Base-by-base conservation (phyloP, 225 moss, liverwort and hornwort genomes). In the Anthoceros angustus region DNA sequence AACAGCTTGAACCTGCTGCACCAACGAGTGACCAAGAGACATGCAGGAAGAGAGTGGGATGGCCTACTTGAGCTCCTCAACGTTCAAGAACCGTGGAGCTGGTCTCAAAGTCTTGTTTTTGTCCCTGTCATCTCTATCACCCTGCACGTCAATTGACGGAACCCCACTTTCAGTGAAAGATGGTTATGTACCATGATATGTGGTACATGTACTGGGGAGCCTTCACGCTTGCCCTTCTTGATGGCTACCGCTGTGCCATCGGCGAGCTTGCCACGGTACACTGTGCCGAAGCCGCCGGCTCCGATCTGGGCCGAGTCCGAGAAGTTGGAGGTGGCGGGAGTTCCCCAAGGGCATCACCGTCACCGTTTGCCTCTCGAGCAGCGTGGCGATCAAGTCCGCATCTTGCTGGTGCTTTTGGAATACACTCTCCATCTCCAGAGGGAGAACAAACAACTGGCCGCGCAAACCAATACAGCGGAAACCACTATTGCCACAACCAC, bases 11-110 rank as follows among this genome's bases (percentile, higher is more conserved):
- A n/a, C n/a, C n/a, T n/a, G n/a, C n/a, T n/a, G n/a, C n/a, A n/a
- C n/a, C n/a, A n/a, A n/a, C n/a, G n/a, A n/a, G n/a, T n/a, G n/a
- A n/a, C n/a, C n/a, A n/a, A n/a, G n/a, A n/a, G n/a, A n/a, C n/a
- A n/a, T n/a, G 5, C 14, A 9, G 24, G 32, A 16, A 3, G 12
- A 26, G 9, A 16, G 39, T 16, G 11, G 8, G 60, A 48, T 20
- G 41, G 50, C 73, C 42, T 79, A 92, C 92, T 86, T 86, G 7
- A 92, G 83, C 78, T 92, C 92, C 68, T 88, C 86, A 9, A 85
- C 72, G 63, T 80, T 95, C 63, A 88, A 82, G 63, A 95, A 88
- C 50, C 90, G 84, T 63, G 86, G 85, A 16, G 80, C 80, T 71
- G 94, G 84, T 68, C 83, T 83, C 49, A 9, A n/a, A 9, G 90